Base-by-base conservation (phyloP, 306 rosid species). In the Trifolium pratense region DNA sequence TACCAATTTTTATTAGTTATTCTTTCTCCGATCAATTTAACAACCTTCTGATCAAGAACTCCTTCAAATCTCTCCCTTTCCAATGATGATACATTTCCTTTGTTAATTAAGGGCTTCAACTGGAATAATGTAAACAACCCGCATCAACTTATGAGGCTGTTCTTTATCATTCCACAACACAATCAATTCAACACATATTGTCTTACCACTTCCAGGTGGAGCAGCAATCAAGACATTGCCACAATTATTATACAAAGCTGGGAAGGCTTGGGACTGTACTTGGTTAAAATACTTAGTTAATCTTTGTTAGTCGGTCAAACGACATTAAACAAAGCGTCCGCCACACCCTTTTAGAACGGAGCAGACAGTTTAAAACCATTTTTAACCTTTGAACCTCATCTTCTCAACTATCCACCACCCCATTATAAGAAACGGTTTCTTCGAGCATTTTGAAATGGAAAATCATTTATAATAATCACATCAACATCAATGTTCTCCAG, bases 191-290 rank as follows among this genome's bases (percentile, higher is more conserved):
- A 93, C 96, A 77, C 98, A 93, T 40, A 90, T 86, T 60, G 97
- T 90, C 86, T 93, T 93, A 68, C 98, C 98, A 71, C 96, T 90
- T 55, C 98, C 98, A 4, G 98, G 90, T 20, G 97, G 98, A 13
- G 97, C 97, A 49, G 98, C 96, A 73, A 90, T 93, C 16, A 93
- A 73, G 73, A 89, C 96, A 82, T 93, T 90, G 76, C 87, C 96
- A 78, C 89, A 96, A 9, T 93, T 84, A 67, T 90, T 87, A 78
- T 90, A 93, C 59, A 93, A 74, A 71, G 86, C 97, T 2, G 95
- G 87, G 77, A 93, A 93, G 40, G 89, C 98, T 82, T 93, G 98
- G 4, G 97, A 90, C 90, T 93, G 98, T 53, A 93, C 96, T 79
- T 91, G 97, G 83, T 93, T 90, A 42, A 93, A 93, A 83, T 93